Conservation (phyloP, 2,329 filamentous ascomycete genomes). For the Aspergillus fijiensis region DNA sequence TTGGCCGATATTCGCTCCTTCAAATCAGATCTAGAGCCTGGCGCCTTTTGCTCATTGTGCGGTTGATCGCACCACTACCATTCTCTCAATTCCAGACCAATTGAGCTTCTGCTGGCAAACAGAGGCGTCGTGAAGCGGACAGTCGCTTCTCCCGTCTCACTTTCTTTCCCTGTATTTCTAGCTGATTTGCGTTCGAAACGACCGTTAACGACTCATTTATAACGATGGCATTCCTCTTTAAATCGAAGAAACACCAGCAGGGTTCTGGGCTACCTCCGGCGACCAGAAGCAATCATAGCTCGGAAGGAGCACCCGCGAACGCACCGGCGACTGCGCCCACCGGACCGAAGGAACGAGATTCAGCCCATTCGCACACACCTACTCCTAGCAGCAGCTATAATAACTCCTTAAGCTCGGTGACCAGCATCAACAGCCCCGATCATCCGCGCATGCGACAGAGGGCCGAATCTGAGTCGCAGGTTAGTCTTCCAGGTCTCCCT, state of each 20-base stretch:
- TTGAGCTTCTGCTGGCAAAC: constrained; percentile 3
- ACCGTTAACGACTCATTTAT: constrained; percentile 34
- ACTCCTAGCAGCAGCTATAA: constrained; percentile 73
- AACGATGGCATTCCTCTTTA: constrained; percentile 78
- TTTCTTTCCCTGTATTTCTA: constrained; percentile 9
- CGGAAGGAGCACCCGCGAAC: constrained; percentile 49
- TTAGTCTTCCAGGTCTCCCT: constrained; percentile 33
- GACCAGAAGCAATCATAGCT: constrained; percentile 56
- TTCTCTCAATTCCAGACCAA: constrained; percentile 3
- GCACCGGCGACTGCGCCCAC: constrained; percentile 50
- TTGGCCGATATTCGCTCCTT: constrained; percentile 11
- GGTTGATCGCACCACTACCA: not conserved
- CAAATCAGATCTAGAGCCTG: constrained; percentile 12
- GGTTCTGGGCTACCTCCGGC: constrained; percentile 51
- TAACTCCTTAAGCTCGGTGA: constrained; percentile 67
- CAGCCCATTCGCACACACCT: constrained; percentile 53
- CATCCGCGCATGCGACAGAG: constrained; percentile 59
- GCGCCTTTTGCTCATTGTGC: constrained; percentile 16
- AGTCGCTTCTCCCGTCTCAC: constrained; percentile 11
- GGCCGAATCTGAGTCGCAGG: constrained; percentile 56
- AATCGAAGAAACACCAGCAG: constrained; percentile 74
- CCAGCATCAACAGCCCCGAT: constrained; percentile 64
- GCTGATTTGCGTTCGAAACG: constrained; percentile 26
- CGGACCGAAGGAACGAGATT: constrained; percentile 42
- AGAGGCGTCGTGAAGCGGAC: constrained; percentile 2